Conservation (phyloP, 768 basidiomycete species). For the Brasilioporus rufonigricans region DNA sequence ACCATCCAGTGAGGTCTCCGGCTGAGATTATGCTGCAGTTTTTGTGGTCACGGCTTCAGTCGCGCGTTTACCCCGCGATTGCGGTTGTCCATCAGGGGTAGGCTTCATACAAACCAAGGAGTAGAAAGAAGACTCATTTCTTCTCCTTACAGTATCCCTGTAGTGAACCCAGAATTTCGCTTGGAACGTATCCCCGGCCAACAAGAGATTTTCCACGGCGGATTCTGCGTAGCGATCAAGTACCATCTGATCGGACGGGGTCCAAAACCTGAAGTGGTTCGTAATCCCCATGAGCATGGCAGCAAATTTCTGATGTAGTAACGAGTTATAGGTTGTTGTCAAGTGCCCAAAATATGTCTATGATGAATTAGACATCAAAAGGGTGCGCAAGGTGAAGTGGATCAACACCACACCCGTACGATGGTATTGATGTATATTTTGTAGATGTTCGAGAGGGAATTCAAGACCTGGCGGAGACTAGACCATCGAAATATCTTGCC, state of each 20-base stretch:
- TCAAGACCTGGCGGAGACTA: constrained; percentile 1
- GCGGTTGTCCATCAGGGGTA: background rate
- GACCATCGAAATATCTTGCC: constrained; percentile 12
- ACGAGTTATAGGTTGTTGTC: constrained; percentile 6
- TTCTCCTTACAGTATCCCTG: background rate
- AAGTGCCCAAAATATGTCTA: constrained; percentile 8
- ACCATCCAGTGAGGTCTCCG: background rate
- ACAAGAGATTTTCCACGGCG: constrained; percentile 7
- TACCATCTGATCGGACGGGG: constrained; percentile 1
- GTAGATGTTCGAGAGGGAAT: constrained; percentile 11
- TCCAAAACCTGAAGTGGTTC: constrained; percentile 11
- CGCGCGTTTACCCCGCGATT: background rate
- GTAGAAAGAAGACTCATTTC: background rate
- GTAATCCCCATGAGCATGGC: background rate
- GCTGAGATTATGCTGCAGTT: background rate
- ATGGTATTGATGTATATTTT: background rate
- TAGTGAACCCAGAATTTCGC: background rate
- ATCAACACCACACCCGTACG: background rate
- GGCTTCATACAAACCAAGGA: background rate
- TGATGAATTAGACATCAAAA: background rate
- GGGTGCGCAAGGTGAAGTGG: constrained; percentile 5
- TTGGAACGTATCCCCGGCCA: constrained; percentile 11
- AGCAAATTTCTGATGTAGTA: background rate
- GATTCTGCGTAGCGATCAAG: constrained; percentile 6
- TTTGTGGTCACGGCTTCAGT: background rate